A percentile compares a stretch with the other conserved stretches of the same genome.
Evolutionary conservation across 306 rosid species (phyloP).

Genomic region (Acmispon strigosus): DNA sequence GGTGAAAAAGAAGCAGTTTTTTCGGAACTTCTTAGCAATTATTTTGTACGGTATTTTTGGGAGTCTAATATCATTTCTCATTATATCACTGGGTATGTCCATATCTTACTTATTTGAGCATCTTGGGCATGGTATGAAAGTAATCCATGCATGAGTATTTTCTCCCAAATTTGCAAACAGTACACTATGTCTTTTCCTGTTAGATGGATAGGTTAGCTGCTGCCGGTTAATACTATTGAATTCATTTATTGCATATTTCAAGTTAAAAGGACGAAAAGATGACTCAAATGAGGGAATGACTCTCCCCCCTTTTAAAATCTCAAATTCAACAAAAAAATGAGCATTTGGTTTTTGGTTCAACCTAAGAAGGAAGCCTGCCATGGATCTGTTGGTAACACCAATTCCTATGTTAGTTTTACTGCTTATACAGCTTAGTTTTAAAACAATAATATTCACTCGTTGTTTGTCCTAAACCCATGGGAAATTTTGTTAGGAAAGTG

Average conservation of each 20-base stretch:
- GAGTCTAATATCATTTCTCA: constrained; percentile 43
- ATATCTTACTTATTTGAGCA: not conserved
- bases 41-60: constrained; percentile 56
- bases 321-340: no score
- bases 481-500: no score
- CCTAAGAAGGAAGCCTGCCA: no score
- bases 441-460: not conserved
- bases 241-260: no score
- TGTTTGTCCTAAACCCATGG: not conserved
- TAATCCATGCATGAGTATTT: not conserved
- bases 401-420: not conserved
- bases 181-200: no score
- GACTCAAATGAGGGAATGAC: no score
- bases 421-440: not conserved
- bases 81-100: constrained; percentile 49
- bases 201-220: not conserved
- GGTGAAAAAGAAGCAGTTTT: constrained; percentile 72
- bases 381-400: not conserved
- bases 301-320: no score
- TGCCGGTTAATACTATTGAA: not conserved
- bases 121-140: not conserved
- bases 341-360: no score
- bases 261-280: no score
- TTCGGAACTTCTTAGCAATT: constrained; percentile 50
- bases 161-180: not conserved